These are phyloP conservation scores for Perkinsus chesapeaki DNA, from an alignment of 169 alveolate genomes.

Conservation along the genomic window DNA sequence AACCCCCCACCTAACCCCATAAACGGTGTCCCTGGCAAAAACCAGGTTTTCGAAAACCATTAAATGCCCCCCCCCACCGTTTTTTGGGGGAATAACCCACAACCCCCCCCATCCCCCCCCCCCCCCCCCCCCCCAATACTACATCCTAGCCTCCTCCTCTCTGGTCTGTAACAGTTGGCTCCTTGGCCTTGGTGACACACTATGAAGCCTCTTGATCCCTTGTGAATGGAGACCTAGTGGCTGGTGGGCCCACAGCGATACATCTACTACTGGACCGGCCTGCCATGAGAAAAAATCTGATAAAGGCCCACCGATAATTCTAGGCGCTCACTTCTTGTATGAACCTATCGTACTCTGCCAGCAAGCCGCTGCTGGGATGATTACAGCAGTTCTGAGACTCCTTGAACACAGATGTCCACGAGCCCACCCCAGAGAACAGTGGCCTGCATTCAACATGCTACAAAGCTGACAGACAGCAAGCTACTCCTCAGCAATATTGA, in stretches of 20 bases:
- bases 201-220: neutral
- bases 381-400: too few relatives aligned
- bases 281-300: too few relatives aligned
- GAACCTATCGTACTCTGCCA: too few relatives aligned
- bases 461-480: too few relatives aligned
- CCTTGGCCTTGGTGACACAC: neutral
- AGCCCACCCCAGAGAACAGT: too few relatives aligned
- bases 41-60: neutral
- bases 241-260: neutral
- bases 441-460: too few relatives aligned
- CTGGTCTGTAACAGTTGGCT: neutral
- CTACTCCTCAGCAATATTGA: too few relatives aligned
- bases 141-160: neutral
- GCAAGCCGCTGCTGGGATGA: too few relatives aligned
- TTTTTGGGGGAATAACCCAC: neutral
- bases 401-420: too few relatives aligned
- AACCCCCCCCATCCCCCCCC: neutral
- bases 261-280: neutral
- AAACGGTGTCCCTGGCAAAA: neutral
- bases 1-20: too few relatives aligned
- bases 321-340: too few relatives aligned
- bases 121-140: neutral
- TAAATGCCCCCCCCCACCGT: neutral
- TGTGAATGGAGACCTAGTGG: neutral
- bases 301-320: too few relatives aligned